phyloP scores from a whole-genome alignment of 768 basidiomycete genomes.

The Tricholoma flavovirens region DNA sequence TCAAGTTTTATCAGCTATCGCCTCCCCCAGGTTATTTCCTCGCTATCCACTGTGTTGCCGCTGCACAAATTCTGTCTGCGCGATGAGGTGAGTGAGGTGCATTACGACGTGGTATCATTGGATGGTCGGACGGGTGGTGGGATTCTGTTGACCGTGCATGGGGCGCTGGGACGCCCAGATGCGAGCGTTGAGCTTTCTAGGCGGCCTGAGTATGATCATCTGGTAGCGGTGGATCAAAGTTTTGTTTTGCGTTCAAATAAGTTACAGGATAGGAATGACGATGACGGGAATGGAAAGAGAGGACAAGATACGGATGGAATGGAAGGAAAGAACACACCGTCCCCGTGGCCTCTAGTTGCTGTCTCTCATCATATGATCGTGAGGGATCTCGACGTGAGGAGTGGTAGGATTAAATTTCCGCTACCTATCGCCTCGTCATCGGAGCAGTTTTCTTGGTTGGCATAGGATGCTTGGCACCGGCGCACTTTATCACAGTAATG shows the following conservation, averaged over 20 bases:
- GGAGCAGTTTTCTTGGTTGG: background rate
- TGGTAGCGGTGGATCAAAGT: slow-evolving; percentile 22
- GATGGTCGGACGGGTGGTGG: slow-evolving; percentile 7
- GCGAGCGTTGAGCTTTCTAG: slow-evolving; percentile 2
- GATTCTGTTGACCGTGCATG: slow-evolving; percentile 22
- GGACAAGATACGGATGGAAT: background rate
- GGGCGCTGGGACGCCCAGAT: slow-evolving; percentile 16
- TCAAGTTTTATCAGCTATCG: background rate
- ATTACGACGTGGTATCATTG: slow-evolving; percentile 20
- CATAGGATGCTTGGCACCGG: background rate
- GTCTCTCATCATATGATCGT: slow-evolving; percentile 22
- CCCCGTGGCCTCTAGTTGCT: slow-evolving; percentile 22
- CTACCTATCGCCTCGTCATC: background rate
- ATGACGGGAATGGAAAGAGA: background rate
- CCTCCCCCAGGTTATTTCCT: background rate
- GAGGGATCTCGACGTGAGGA: background rate
- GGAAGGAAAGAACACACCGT: background rate
- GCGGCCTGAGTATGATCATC: slow-evolving; percentile 8
- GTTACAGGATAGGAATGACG: background rate
- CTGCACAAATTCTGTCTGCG: slow-evolving; percentile 21
- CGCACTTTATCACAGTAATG: background rate
- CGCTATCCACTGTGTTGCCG: slow-evolving; percentile 3
- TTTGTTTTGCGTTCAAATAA: slow-evolving; percentile 20
- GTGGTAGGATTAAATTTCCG: background rate
- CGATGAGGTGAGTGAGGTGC: slow-evolving; percentile 8